A percentile compares a stretch with the other conserved stretches of the same genome.
Conservation (phyloP, 768 basidiomycete genomes). For the Mrakia hoshinonis region DNA sequence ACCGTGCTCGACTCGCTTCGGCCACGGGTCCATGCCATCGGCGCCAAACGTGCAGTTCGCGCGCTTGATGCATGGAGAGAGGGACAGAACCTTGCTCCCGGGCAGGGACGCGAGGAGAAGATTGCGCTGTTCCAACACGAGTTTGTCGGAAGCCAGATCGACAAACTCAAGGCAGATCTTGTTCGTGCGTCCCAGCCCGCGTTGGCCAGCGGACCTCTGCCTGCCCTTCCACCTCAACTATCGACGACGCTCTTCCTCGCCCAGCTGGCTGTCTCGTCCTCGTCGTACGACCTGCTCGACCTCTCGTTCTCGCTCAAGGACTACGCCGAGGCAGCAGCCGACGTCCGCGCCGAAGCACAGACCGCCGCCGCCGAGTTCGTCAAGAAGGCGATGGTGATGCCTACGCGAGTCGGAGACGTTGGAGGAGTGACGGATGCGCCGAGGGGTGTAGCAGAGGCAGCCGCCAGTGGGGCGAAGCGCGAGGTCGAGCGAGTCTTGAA, state of each 20-base stretch:
- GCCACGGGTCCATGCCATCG: background rate
- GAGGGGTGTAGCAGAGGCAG: background rate
- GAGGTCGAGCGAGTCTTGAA: background rate
- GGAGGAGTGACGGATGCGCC: background rate
- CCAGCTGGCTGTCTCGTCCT: background rate
- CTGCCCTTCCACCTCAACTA: background rate
- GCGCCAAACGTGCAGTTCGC: background rate
- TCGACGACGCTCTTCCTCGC: constrained; percentile 6
- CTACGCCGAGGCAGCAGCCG: background rate
- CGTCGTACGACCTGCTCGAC: background rate
- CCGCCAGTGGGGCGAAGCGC: background rate
- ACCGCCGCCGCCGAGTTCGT: background rate
- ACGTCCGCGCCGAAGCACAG: background rate
- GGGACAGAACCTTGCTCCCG: background rate
- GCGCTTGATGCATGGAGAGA: constrained; percentile 11
- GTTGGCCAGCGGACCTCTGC: background rate
- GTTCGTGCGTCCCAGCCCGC: background rate
- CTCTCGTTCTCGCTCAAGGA: background rate
- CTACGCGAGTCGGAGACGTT: background rate
- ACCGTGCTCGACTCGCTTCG: background rate
- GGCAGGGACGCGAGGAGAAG: background rate
- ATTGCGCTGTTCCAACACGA: constrained; percentile 7
- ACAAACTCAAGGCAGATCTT: background rate
- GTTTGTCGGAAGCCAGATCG: constrained; percentile 10
- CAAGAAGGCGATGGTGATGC: background rate